phyloP scores from a whole-genome alignment of 371 early-diverging fungal species.

The Mucor plumbeus region DNA sequence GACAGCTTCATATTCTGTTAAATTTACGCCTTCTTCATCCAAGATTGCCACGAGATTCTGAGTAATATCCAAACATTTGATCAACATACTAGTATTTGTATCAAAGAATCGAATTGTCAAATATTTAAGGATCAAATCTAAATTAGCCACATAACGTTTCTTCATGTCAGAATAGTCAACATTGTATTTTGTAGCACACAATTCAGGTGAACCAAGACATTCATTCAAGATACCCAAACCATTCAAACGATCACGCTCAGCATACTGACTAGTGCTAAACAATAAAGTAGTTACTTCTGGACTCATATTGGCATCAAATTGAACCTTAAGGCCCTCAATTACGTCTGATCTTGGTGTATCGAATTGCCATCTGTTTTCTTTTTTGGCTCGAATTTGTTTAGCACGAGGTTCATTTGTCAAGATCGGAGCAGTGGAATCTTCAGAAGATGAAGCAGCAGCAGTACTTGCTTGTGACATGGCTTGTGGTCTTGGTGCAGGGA shows the following conservation, averaged over 20 bases:
- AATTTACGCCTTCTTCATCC: conserved; percentile 61
- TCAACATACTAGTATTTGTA: conserved; percentile 83
- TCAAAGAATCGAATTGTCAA: conserved; percentile 86
- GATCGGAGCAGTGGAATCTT: conserved; percentile 52
- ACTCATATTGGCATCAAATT: conserved; percentile 66
- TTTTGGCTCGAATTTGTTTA: conserved; percentile 74
- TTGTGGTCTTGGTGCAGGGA: conserved; percentile 30
- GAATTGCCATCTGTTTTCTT: conserved; percentile 80
- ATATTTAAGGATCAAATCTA: conserved; percentile 85
- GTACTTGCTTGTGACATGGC: conserved; percentile 20
- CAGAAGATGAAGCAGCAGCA: conserved; percentile 18
- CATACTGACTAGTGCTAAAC: conserved; percentile 84
- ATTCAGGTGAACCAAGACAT: conserved; percentile 52
- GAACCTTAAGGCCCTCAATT: conserved; percentile 62
- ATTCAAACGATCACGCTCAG: conserved; percentile 75
- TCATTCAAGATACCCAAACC: conserved; percentile 76
- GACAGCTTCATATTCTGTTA: conserved; percentile 82
- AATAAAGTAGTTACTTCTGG: conserved; percentile 60
- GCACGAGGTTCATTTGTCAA: conserved; percentile 66
- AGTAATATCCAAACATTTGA: conserved; percentile 81
- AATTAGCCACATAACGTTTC: conserved; percentile 63
- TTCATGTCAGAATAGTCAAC: conserved; percentile 57
- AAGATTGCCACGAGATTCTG: conserved; percentile 71
- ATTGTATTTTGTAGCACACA: conserved; percentile 49
- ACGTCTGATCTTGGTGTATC: conserved; percentile 79